A percentile compares a stretch with the other conserved stretches of the same genome.
Conservation (phyloP, 1,139 yeast genomes). For the Nakaseomyces sp. region DNA sequence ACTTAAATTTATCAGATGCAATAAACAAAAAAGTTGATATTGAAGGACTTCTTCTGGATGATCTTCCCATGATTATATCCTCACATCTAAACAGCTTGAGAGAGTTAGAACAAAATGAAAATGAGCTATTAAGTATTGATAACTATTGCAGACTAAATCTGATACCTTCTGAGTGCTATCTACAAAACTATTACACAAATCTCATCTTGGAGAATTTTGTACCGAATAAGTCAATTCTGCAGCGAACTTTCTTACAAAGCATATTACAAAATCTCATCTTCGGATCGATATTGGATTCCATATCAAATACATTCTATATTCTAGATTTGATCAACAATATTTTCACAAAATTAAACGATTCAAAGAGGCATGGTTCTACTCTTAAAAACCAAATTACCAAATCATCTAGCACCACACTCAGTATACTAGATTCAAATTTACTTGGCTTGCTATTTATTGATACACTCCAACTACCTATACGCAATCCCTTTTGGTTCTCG, state of each 20-base stretch:
- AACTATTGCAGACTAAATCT: background rate
- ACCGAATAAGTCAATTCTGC: slow-evolving; percentile 2
- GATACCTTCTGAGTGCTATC: background rate
- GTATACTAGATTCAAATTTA: slow-evolving; percentile 13
- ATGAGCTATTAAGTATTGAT: background rate
- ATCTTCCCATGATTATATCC: slow-evolving; percentile 12
- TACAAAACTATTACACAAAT: background rate
- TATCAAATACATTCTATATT: slow-evolving; percentile 4
- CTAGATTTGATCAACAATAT: slow-evolving; percentile 4
- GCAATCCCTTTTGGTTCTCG: slow-evolving; percentile 22
- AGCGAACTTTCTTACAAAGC: slow-evolving; percentile 3
- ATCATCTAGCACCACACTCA: too few relatives aligned
- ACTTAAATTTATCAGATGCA: background rate
- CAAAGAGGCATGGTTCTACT: background rate
- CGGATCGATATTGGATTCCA: slow-evolving; percentile 5
- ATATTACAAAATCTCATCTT: slow-evolving; percentile 4
- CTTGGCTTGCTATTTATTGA: slow-evolving; percentile 20
- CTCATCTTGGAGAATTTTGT: background rate
- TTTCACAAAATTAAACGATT: background rate
- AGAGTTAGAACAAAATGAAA: slow-evolving; percentile 3
- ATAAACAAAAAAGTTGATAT: slow-evolving; percentile 4
- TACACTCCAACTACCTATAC: slow-evolving; percentile 14
- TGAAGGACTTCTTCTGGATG: background rate
- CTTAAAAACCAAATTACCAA: background rate
- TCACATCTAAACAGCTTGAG: slow-evolving; percentile 17